A percentile compares a stretch with the other conserved stretches of the same genome.
Conservation (phyloP, 1,139 yeast genomes). For the Taiozyma onychis region DNA sequence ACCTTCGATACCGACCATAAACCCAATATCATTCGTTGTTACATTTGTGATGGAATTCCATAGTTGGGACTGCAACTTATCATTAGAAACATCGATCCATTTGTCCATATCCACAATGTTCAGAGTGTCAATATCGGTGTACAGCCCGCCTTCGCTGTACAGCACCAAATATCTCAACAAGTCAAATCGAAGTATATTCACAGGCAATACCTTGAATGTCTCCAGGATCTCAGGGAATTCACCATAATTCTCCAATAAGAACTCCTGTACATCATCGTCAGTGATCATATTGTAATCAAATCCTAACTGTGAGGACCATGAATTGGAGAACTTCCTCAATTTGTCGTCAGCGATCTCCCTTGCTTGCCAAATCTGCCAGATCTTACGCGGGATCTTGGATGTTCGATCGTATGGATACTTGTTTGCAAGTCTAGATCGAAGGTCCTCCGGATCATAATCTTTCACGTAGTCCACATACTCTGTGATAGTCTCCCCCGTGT, state of each 20-base stretch:
- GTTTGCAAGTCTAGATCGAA: slow-evolving; percentile 7
- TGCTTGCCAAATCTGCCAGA: slow-evolving; percentile 22
- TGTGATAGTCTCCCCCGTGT: not conserved
- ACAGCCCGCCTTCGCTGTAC: slow-evolving; percentile 86
- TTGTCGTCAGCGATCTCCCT: slow-evolving; percentile 8
- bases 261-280: slow-evolving; percentile 60
- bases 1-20: slow-evolving; percentile 83
- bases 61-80: not conserved
- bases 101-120: slow-evolving; percentile 39
- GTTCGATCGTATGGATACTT: slow-evolving; percentile 14
- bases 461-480: slow-evolving; percentile 1
- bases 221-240: slow-evolving; percentile 70
- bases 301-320: slow-evolving; percentile 25
- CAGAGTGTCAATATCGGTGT: slow-evolving; percentile 86
- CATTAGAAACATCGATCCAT: slow-evolving; percentile 44
- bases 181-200: slow-evolving; percentile 74
- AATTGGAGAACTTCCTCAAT: slow-evolving; percentile 7
- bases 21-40: slow-evolving; percentile 41
- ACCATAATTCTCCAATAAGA: slow-evolving; percentile 55
- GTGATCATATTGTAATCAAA: slow-evolving; percentile 67
- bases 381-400: slow-evolving; percentile 13
- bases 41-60: not conserved
- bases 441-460: slow-evolving; percentile 3
- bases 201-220: slow-evolving; percentile 75
- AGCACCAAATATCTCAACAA: slow-evolving; percentile 80